Evolutionary conservation across 768 basidiomycete species (phyloP).

Genomic region (Suillus paluster): DNA sequence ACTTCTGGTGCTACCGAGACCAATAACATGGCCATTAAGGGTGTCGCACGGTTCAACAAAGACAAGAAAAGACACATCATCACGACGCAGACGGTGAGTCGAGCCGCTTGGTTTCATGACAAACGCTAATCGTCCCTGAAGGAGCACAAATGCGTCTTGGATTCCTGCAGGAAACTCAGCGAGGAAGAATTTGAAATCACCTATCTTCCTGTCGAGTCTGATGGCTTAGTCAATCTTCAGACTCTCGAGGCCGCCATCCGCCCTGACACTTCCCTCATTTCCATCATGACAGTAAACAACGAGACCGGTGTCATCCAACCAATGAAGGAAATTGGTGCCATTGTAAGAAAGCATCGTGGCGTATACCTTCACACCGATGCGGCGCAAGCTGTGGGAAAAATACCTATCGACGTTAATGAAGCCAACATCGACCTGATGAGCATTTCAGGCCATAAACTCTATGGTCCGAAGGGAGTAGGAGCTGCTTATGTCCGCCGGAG

Average conservation of each 20-base stretch:
- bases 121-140: constrained; percentile 32
- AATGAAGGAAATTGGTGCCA: constrained; percentile 89
- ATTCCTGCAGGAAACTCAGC: constrained; percentile 93
- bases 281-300: constrained; percentile 99
- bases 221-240: constrained; percentile 80
- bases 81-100: constrained; percentile 87
- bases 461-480: constrained; percentile 97
- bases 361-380: constrained; percentile 97
- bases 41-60: constrained; percentile 93
- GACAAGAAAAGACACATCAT: constrained; percentile 94
- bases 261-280: constrained; percentile 92
- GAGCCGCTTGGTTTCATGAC: not conserved
- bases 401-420: constrained; percentile 91
- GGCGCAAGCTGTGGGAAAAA: constrained; percentile 93
- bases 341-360: constrained; percentile 85
- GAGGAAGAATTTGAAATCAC: constrained; percentile 99
- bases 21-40: constrained; percentile 98
- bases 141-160: constrained; percentile 99
- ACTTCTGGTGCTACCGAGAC: constrained; percentile 98
- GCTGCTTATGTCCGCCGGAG: constrained; percentile 92
- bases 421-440: constrained; percentile 96
- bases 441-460: constrained; percentile 96
- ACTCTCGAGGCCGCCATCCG: constrained; percentile 87
- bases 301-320: constrained; percentile 99
- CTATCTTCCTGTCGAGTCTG: constrained; percentile 90